A percentile compares a stretch with the other conserved stretches of the same genome.
These are phyloP conservation scores for Chaetomium sp. DNA, from an alignment of 2,329 filamentous ascomycete genomes.

Conservation along the genomic window DNA sequence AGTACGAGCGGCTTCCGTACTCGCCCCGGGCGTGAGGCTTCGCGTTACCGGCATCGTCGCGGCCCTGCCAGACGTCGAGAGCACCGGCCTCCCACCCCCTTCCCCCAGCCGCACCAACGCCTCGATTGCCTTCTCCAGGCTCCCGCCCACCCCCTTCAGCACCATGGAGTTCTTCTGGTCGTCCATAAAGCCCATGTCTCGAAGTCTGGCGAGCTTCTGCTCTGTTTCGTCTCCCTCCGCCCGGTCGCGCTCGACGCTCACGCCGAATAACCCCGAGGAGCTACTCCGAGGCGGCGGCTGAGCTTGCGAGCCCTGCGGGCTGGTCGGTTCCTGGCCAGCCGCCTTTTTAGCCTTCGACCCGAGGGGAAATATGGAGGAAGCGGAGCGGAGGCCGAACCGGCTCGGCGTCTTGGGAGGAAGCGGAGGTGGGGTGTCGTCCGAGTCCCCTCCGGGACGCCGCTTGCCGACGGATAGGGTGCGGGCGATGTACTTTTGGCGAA, in stretches of 20 bases:
- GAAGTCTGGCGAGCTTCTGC: conserved; percentile 72
- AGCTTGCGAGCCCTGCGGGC: conserved; percentile 41
- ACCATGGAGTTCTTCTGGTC: conserved; percentile 78
- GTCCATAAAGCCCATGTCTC: conserved; percentile 91
- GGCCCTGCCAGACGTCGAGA: conserved; percentile 51
- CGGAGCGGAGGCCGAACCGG: conserved; percentile 60
- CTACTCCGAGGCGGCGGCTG: conserved; percentile 57
- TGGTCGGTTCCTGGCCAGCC: conserved; percentile 38
- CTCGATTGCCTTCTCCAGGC: conserved; percentile 84
- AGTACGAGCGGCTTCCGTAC: conserved; percentile 36
- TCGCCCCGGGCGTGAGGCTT: conserved; percentile 51
- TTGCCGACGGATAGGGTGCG: conserved; percentile 43
- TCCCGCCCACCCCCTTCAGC: conserved; percentile 79
- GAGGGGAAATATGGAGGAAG: conserved; percentile 68
- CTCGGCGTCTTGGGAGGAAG: conserved; percentile 66
- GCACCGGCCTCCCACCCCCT: conserved; percentile 43
- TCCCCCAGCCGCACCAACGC: conserved; percentile 82
- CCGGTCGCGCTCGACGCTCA: conserved; percentile 59
- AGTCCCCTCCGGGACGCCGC: conserved; percentile 49
- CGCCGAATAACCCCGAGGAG: conserved; percentile 69
- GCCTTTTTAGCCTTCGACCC: conserved; percentile 63
- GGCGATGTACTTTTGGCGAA: conserved; percentile 89
- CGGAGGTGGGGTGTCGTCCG: conserved; percentile 63
- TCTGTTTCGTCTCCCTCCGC: conserved; percentile 61
- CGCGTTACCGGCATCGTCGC: conserved; percentile 40